Evolutionary conservation across 2,329 filamentous ascomycete genomes (phyloP).

Genomic region (Herpotrichia juniperi): DNA sequence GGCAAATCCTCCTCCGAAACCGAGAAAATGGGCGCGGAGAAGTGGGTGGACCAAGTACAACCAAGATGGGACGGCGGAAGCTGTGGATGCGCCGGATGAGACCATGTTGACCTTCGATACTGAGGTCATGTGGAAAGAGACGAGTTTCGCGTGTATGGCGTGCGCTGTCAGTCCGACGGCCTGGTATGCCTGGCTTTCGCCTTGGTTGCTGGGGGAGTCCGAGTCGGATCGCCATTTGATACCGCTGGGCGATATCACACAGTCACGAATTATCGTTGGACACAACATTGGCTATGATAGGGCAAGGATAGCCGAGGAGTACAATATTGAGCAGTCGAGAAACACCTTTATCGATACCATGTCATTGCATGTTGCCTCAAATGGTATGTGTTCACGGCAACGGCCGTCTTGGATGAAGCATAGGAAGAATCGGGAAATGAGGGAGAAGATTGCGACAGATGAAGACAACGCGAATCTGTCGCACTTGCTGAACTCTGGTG

Average conservation of each 20-base stretch:
- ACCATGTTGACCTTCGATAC: slow-evolving; percentile 90
- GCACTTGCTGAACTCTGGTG: slow-evolving; percentile 70
- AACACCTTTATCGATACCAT: slow-evolving; percentile 96
- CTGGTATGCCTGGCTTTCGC: slow-evolving; percentile 98
- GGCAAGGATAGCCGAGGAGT: slow-evolving; percentile 87
- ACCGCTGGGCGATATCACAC: slow-evolving; percentile 78
- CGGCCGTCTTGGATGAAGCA: slow-evolving; percentile 97
- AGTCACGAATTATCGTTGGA: slow-evolving; percentile 80
- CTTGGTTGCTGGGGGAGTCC: slow-evolving; percentile 88
- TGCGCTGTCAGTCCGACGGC: slow-evolving; percentile 87
- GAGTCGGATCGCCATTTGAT: slow-evolving; percentile 80
- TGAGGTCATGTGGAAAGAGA: slow-evolving; percentile 95
- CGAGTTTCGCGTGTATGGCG: slow-evolving; percentile 93
- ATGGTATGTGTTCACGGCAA: slow-evolving; percentile 98
- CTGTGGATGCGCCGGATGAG: slow-evolving; percentile 78
- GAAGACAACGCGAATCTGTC: slow-evolving; percentile 74
- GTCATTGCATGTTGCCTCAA: slow-evolving; percentile 96
- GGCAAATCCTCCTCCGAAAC: slow-evolving; percentile 63
- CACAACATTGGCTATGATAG: slow-evolving; percentile 97
- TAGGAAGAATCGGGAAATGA: slow-evolving; percentile 83
- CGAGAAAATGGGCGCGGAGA: slow-evolving; percentile 73
- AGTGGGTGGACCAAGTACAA: slow-evolving; percentile 97
- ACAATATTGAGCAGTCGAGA: slow-evolving; percentile 78
- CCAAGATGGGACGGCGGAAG: slow-evolving; percentile 72
- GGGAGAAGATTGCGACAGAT: slow-evolving; percentile 77